Evolutionary conservation across 2,329 filamentous ascomycete species (phyloP).

Genomic region (Pochonia chlamydosporia): DNA sequence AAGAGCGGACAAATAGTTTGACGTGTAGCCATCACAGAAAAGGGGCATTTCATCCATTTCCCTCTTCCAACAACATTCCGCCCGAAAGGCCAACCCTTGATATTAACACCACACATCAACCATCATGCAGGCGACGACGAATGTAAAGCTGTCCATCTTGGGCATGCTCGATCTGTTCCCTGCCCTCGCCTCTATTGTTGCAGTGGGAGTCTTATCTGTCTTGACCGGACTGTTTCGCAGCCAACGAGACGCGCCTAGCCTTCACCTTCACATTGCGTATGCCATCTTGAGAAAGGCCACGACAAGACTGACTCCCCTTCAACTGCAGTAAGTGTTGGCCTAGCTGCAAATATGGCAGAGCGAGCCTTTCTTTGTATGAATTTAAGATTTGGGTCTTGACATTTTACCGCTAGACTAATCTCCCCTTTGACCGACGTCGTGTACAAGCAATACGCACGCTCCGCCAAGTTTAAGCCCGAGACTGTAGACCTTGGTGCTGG

Average conservation of each 20-base stretch:
- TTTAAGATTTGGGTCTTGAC: too few relatives aligned
- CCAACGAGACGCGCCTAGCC: conserved; percentile 13
- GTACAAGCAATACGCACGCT: conserved; percentile 14
- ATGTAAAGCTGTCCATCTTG: conserved; percentile 8
- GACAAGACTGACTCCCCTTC: conserved; percentile 11
- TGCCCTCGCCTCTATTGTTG: conserved; percentile 10
- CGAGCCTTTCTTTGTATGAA: background rate
- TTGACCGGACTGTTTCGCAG: conserved; percentile 11
- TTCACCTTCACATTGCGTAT: conserved; percentile 16
- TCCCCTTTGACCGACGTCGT: conserved; percentile 12
- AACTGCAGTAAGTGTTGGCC: conserved; percentile 13
- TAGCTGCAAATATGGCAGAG: background rate
- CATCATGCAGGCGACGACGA: background rate
- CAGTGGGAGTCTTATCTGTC: conserved; percentile 7
- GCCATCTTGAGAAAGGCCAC: conserved; percentile 14
- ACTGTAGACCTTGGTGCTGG: conserved; percentile 15
- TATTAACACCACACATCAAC: background rate
- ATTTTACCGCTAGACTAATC: conserved; percentile 8
- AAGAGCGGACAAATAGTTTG: too few relatives aligned
- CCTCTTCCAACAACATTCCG: too few relatives aligned
- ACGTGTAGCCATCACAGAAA: too few relatives aligned
- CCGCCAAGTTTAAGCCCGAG: conserved; percentile 7
- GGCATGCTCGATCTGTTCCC: conserved; percentile 14
- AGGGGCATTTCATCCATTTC: too few relatives aligned
- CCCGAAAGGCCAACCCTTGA: too few relatives aligned